Evolutionary conservation across 495 filamentous ascomycete species (phyloP).

Genomic region (Articulospora tetracladia): DNA sequence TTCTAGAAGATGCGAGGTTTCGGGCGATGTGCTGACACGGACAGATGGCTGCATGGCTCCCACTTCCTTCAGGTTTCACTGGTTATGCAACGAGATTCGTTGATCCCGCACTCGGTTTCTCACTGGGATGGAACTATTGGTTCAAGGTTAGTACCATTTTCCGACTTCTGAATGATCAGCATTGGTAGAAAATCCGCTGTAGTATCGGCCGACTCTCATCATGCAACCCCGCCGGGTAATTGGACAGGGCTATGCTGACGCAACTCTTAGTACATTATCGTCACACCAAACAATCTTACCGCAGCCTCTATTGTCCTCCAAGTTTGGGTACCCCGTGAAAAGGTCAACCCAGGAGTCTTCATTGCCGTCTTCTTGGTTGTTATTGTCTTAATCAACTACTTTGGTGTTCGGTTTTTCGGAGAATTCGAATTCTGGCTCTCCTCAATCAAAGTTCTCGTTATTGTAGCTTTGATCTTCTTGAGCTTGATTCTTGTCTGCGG

Average conservation of each 20-base stretch:
- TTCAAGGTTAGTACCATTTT: slow-evolving; percentile 19
- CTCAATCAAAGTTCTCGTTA: slow-evolving; percentile 69
- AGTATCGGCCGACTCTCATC: too few species aligned
- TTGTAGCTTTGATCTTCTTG: slow-evolving; percentile 47
- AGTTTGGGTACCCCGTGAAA: slow-evolving; percentile 59
- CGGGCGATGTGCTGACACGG: not conserved
- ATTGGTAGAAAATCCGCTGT: not conserved
- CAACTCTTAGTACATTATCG: slow-evolving; percentile 25
- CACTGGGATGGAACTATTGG: slow-evolving; percentile 24
- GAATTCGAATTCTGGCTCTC: slow-evolving; percentile 73
- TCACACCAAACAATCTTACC: slow-evolving; percentile 30
- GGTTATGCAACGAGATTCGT: slow-evolving; percentile 26
- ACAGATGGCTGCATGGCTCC: slow-evolving; percentile 66
- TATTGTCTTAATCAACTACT: slow-evolving; percentile 62
- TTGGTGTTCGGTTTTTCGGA: slow-evolving; percentile 67
- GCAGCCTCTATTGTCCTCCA: slow-evolving; percentile 71
- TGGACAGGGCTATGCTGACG: not conserved
- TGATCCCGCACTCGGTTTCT: slow-evolving; percentile 25
- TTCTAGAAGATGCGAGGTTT: slow-evolving; percentile 54
- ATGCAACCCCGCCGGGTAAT: too few species aligned
- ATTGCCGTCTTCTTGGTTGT: slow-evolving; percentile 71
- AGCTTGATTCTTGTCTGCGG: slow-evolving; percentile 31
- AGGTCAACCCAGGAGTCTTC: slow-evolving; percentile 56
- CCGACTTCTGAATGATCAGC: not conserved
- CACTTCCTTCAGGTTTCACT: slow-evolving; percentile 45